Conservation (phyloP, 2,329 filamentous ascomycete species). For the Penicillium palitans region DNA sequence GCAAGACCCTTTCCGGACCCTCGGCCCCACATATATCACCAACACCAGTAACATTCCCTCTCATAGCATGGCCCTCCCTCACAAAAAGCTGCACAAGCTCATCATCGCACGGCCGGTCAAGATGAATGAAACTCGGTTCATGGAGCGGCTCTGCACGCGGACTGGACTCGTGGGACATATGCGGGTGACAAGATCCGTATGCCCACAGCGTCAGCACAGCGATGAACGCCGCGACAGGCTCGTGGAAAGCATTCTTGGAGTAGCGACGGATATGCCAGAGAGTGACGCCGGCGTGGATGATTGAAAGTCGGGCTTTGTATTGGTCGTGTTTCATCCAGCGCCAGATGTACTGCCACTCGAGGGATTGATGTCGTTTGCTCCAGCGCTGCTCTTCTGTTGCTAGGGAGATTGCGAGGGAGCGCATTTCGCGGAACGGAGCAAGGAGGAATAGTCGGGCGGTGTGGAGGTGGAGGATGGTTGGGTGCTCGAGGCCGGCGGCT, state of each 20-base stretch:
- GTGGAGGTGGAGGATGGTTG: conserved; percentile 58
- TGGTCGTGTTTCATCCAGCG: conserved; percentile 55
- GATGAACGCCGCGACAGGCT: conserved; percentile 49
- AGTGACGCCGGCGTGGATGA: conserved; percentile 54
- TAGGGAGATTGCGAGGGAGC: conserved; percentile 43
- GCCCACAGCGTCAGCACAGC: conserved; percentile 52
- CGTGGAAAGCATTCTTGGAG: conserved; percentile 50
- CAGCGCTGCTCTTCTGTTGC: conserved; percentile 34
- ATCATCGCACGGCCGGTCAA: conserved; percentile 59
- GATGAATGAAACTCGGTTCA: conserved; percentile 50
- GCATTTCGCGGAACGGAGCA: conserved; percentile 50
- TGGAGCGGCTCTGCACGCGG: conserved; percentile 19
- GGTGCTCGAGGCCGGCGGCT: conserved; percentile 54
- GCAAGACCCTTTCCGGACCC: conserved; percentile 42
- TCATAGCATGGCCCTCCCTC: conserved; percentile 51
- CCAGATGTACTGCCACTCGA: conserved; percentile 46
- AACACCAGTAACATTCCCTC: conserved; percentile 53
- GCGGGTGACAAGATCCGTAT: conserved; percentile 41
- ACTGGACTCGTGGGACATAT: conserved; percentile 34
- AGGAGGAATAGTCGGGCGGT: conserved; percentile 55
- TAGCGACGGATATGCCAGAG: conserved; percentile 57
- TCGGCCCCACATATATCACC: conserved; percentile 50
- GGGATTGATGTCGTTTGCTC: conserved; percentile 29
- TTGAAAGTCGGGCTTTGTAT: conserved; percentile 58
- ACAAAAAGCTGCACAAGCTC: conserved; percentile 60